These are phyloP conservation scores for Trichoderma breve DNA, from an alignment of 2,329 filamentous ascomycete genomes.

Conservation along the genomic window DNA sequence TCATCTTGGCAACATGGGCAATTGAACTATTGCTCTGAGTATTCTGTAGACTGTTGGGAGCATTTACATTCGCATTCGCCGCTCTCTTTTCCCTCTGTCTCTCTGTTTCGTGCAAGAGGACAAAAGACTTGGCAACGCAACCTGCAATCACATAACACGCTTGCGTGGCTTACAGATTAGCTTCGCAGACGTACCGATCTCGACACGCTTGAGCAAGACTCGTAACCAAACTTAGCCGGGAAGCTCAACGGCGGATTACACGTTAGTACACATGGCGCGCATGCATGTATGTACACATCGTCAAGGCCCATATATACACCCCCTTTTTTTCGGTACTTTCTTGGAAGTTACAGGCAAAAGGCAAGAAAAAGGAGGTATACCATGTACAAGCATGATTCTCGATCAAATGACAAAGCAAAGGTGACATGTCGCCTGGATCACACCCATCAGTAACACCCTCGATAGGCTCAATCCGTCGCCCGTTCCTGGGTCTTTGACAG, in stretches of 20 bases:
- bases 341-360: background rate
- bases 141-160: background rate
- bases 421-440: background rate
- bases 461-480: background rate
- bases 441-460: background rate
- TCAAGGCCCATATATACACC: background rate
- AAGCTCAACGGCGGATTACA: background rate
- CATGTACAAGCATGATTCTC: background rate
- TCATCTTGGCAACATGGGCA: background rate
- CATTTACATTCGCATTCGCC: background rate
- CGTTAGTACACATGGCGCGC: background rate
- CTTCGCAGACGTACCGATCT: background rate
- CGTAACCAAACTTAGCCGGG: background rate
- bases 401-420: background rate
- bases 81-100: background rate
- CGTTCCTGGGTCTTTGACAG: background rate
- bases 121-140: background rate
- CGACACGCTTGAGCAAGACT: background rate
- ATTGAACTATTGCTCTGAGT: background rate
- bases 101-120: background rate
- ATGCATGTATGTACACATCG: background rate
- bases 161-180: background rate
- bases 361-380: background rate
- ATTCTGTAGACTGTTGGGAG: background rate
- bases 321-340: background rate